Conservation (phyloP, 2,329 filamentous ascomycete species). For the Exophiala bonariae region DNA sequence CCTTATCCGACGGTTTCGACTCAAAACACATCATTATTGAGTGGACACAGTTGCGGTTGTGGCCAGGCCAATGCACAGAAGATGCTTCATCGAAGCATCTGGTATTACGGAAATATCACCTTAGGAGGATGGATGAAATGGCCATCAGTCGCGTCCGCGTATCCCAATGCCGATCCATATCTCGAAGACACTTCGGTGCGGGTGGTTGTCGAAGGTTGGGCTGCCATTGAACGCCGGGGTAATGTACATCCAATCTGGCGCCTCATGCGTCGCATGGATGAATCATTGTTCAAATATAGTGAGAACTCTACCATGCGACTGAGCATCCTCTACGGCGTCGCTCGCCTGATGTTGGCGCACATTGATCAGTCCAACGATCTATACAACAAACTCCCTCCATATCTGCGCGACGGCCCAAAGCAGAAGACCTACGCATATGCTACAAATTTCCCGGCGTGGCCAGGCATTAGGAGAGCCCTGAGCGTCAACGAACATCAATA, state of each 20-base stretch:
- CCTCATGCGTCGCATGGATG: conserved; percentile 9
- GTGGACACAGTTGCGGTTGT: conserved; percentile 2
- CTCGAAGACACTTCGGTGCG: conserved; percentile 13
- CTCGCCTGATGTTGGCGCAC: conserved; percentile 7
- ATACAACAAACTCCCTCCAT: conserved; percentile 5
- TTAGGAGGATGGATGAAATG: conserved; percentile 8
- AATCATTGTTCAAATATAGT: conserved; percentile 7
- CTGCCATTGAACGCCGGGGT: conserved; percentile 7
- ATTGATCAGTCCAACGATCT: conserved; percentile 6
- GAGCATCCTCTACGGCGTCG: conserved; percentile 4
- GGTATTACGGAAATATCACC: conserved; percentile 6
- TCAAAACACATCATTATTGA: too few relatives aligned
- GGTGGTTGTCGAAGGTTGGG: conserved; percentile 14
- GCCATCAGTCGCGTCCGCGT: conserved; percentile 1
- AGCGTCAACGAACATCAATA: conserved; percentile 11
- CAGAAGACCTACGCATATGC: conserved; percentile 7
- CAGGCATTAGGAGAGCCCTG: conserved; percentile 7
- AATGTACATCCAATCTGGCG: conserved; percentile 12
- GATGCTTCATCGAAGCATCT: conserved; percentile 3
- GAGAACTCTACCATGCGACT: conserved; percentile 2
- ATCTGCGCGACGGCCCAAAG: background rate
- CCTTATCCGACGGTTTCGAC: too few relatives aligned
- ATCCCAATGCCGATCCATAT: conserved; percentile 3
- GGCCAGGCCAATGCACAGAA: conserved; percentile 1
- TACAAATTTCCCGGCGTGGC: conserved; percentile 13